Percentiles rank a stretch among this genome's conserved stretches.
phyloP scores from a whole-genome alignment of 2,329 filamentous ascomycete species.

The Pyrenophora teres region DNA sequence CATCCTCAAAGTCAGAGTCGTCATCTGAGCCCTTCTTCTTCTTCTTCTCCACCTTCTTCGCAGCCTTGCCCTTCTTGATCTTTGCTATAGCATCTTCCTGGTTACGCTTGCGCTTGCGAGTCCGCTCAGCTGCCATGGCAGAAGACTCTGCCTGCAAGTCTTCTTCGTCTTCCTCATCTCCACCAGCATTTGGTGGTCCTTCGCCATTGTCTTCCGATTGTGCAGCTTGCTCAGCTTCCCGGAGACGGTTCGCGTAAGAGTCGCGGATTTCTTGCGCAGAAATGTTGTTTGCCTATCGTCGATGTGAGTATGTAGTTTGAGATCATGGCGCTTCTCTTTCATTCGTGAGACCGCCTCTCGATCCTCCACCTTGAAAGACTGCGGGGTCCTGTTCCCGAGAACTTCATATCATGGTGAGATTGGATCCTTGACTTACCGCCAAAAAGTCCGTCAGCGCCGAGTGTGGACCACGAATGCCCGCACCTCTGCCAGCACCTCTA shows the following conservation, averaged over 20 bases:
- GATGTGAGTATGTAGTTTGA: not conserved
- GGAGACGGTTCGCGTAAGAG: slow-evolving; percentile 61
- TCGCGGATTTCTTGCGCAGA: slow-evolving; percentile 67
- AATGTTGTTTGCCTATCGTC: slow-evolving; percentile 69
- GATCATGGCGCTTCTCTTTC: too few relatives aligned
- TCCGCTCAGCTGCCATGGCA: slow-evolving; percentile 50
- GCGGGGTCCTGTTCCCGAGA: too few relatives aligned
- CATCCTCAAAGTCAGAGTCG: slow-evolving; percentile 54
- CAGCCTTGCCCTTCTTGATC: slow-evolving; percentile 56
- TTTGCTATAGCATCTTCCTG: slow-evolving; percentile 55
- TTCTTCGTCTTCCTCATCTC: slow-evolving; percentile 43
- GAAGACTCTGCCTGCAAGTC: slow-evolving; percentile 43
- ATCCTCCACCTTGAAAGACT: too few relatives aligned
- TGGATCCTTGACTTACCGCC: slow-evolving; percentile 54
- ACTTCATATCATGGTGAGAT: not conserved
- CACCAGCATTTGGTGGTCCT: slow-evolving; percentile 41
- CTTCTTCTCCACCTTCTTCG: slow-evolving; percentile 53
- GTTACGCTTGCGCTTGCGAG: slow-evolving; percentile 62
- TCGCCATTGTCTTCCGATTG: slow-evolving; percentile 45
- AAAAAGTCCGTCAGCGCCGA: slow-evolving; percentile 72
- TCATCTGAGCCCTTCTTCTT: slow-evolving; percentile 50
- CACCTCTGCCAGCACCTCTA: slow-evolving; percentile 52
- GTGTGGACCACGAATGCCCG: slow-evolving; percentile 62
- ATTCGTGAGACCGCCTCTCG: too few relatives aligned
- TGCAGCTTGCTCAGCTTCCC: slow-evolving; percentile 53